phyloP scores from a whole-genome alignment of 177 flowering plant species.

The Tripterygium wilfordii region DNA sequence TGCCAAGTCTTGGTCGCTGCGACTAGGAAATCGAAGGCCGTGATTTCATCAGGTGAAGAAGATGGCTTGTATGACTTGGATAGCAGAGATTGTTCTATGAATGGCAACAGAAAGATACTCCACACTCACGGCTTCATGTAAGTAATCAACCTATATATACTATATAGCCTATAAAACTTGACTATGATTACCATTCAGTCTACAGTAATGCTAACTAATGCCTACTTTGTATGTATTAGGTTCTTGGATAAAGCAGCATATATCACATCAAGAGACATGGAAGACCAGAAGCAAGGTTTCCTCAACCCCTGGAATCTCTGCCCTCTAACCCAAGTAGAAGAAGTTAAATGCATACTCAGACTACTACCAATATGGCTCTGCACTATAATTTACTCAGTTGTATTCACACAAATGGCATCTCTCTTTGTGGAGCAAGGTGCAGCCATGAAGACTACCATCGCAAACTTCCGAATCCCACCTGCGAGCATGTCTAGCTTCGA shows the following conservation, averaged over 20 bases:
- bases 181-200: not conserved
- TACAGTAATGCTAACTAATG: conserved; percentile 3
- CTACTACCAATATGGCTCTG: conserved; percentile 78
- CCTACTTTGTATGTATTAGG: conserved; percentile 18
- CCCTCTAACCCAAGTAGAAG: conserved; percentile 64
- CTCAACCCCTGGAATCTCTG: conserved; percentile 52
- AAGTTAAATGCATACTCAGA: conserved; percentile 67
- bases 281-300: conserved; percentile 15
- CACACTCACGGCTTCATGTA: conserved; percentile 70
- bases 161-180: not conserved
- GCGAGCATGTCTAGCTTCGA: conserved; percentile 82
- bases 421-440: conserved; percentile 83
- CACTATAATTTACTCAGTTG: conserved; percentile 72
- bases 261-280: conserved; percentile 35
- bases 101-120: conserved; percentile 39
- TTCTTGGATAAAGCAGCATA: conserved; percentile 62
- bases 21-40: conserved; percentile 40
- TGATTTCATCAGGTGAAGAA: conserved; percentile 23
- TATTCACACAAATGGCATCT: conserved; percentile 79
- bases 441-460: conserved; percentile 53
- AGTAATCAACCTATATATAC: not conserved
- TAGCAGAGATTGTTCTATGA: conserved; percentile 23
- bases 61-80: conserved; percentile 42
- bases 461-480: conserved; percentile 49
- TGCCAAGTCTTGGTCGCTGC: conserved; percentile 61